phyloP scores from a whole-genome alignment of 129 eudicot species.

The Cynara cardunculus region DNA sequence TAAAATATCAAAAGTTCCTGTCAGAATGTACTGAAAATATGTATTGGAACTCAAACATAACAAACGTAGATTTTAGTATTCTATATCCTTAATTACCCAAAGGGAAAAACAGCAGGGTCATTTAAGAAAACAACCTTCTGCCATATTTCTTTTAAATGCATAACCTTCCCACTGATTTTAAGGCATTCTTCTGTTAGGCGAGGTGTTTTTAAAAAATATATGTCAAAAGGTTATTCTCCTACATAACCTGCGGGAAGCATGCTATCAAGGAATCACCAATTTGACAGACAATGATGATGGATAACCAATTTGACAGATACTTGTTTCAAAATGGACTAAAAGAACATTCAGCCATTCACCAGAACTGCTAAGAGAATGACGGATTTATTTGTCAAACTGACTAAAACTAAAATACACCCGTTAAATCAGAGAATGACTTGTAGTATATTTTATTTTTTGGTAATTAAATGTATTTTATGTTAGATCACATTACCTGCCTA shows the following conservation, averaged over 20 bases:
- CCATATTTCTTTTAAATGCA: neutral
- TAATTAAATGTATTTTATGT: neutral
- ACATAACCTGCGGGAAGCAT: neutral
- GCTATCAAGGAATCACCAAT: neutral
- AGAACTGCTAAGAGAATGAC: neutral
- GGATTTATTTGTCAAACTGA: neutral
- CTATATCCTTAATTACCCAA: neutral
- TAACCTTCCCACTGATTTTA: neutral
- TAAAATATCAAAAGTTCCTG: slow-evolving; percentile 22
- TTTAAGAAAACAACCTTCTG: neutral
- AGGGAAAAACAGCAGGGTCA: neutral
- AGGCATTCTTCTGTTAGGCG: neutral
- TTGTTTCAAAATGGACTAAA: neutral
- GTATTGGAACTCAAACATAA: slow-evolving; percentile 5
- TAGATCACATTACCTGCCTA: slow-evolving; percentile 61
- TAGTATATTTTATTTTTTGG: neutral
- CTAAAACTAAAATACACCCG: neutral
- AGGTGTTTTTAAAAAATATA: neutral
- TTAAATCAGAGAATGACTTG: neutral
- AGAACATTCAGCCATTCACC: neutral
- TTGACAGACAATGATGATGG: neutral
- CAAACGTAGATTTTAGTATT: neutral
- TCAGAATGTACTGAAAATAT: slow-evolving; percentile 9
- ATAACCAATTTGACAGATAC: neutral
- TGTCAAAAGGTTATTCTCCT: neutral